Evolutionary conservation across 169 alveolate genomes (phyloP).

Genomic region (Eimeria maxima): DNA sequence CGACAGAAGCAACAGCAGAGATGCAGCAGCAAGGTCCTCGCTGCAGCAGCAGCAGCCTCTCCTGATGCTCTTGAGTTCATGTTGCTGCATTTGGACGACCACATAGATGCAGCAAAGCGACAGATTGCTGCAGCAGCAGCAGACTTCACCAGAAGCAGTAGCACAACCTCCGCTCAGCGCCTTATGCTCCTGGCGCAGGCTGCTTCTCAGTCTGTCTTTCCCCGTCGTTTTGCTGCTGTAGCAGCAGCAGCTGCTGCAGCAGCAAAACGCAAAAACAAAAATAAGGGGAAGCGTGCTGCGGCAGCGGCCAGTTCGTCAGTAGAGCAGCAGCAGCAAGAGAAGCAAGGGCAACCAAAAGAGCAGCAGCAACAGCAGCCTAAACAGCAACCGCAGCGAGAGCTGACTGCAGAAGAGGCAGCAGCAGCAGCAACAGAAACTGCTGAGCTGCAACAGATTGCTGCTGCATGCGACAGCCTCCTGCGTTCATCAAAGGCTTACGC

Average conservation of each 20-base stretch:
- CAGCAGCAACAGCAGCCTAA: neutral
- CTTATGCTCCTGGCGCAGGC: slow-evolving; percentile 4
- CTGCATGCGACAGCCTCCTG: neutral
- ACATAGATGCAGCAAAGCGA: neutral
- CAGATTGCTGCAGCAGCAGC: neutral
- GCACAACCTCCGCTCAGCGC: neutral
- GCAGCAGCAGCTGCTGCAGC: slow-evolving; percentile 30
- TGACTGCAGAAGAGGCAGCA: slow-evolving; percentile 31
- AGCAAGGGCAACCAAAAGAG: neutral
- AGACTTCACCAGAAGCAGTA: neutral
- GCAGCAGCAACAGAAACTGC: slow-evolving; percentile 49
- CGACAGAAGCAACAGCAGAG: neutral
- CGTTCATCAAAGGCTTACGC: neutral
- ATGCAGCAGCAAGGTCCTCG: slow-evolving; percentile 41
- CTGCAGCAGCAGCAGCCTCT: slow-evolving; percentile 28
- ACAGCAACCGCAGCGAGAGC: slow-evolving; percentile 11
- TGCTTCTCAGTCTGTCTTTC: slow-evolving; percentile 18
- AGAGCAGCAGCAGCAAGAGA: neutral
- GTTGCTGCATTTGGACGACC: slow-evolving; percentile 36
- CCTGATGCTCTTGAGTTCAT: slow-evolving; percentile 17
- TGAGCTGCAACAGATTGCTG: slow-evolving; percentile 10
- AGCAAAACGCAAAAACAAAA: neutral
- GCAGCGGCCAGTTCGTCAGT: neutral
- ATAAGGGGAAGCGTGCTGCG: neutral
- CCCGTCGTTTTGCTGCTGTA: slow-evolving; percentile 15